These are phyloP conservation scores for Colletotrichum somersetense DNA, from an alignment of 2,329 filamentous ascomycete genomes.

Conservation along the genomic window DNA sequence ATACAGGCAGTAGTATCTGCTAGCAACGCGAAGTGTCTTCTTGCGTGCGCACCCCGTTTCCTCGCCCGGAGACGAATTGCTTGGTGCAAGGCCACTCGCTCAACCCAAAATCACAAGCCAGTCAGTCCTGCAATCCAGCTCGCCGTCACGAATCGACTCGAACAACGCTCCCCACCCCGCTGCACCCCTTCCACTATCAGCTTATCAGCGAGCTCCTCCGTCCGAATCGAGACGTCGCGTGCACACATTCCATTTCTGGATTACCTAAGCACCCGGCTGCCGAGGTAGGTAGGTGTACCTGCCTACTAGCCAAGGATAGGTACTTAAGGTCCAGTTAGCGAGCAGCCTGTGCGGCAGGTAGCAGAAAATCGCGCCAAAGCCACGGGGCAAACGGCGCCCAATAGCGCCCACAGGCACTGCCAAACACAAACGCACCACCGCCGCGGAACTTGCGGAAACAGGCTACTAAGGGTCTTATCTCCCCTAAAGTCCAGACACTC, in stretches of 20 bases:
- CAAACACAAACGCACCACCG: neutral
- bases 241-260: constrained; percentile 25
- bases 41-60: neutral
- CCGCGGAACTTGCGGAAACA: neutral
- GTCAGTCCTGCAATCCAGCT: constrained; percentile 5
- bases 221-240: constrained; percentile 21
- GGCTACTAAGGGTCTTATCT: constrained; percentile 26
- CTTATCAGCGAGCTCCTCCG: constrained; percentile 6
- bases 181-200: neutral
- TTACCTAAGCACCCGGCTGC: neutral
- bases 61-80: neutral
- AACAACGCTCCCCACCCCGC: neutral
- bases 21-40: neutral
- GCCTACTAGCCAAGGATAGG: neutral
- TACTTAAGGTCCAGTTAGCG: constrained; percentile 11
- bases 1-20: neutral
- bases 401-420: constrained; percentile 9
- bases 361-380: constrained; percentile 27
- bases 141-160: constrained; percentile 8
- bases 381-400: constrained; percentile 27
- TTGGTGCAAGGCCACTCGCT: constrained; percentile 4
- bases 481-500: constrained; percentile 29
- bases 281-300: too few relatives aligned
- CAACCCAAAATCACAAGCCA: constrained; percentile 17
- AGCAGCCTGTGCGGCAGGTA: constrained; percentile 1